Conservation (phyloP, 169 alveolate species). For the Amoebophrya sp. region DNA sequence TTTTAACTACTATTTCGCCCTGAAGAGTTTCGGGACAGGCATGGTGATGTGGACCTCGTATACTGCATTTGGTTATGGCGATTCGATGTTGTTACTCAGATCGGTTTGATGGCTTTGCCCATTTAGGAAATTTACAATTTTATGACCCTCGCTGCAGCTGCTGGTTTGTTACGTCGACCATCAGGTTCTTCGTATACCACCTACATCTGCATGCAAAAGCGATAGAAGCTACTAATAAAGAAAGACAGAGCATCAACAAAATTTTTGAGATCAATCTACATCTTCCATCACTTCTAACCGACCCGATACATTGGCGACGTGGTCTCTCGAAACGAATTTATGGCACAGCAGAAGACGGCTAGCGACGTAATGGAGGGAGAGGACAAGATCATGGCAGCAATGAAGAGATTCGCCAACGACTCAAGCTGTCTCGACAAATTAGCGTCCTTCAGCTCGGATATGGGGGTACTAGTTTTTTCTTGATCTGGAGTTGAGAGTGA, state of each 20-base stretch:
- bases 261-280: too few relatives aligned
- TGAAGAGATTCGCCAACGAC: constrained; percentile 33
- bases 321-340: constrained; percentile 19
- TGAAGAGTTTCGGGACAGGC: constrained; percentile 32
- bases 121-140: too few relatives aligned
- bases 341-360: constrained; percentile 37
- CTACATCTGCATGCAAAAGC: too few relatives aligned
- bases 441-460: not conserved
- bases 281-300: too few relatives aligned
- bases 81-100: too few relatives aligned
- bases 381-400: constrained; percentile 30
- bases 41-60: not conserved
- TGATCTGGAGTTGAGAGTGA: too few relatives aligned
- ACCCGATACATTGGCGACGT: not conserved
- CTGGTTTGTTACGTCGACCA: too few relatives aligned
- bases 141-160: too few relatives aligned
- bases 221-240: too few relatives aligned
- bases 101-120: too few relatives aligned
- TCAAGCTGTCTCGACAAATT: not conserved
- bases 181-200: too few relatives aligned
- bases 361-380: constrained; percentile 34
- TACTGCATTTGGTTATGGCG: not conserved
- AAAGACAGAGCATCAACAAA: too few relatives aligned
- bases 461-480: constrained; percentile 1
- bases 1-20: constrained; percentile 33